Evolutionary conservation across 2,329 filamentous ascomycete species (phyloP).

Genomic region (Lachnum nothofagi): DNA sequence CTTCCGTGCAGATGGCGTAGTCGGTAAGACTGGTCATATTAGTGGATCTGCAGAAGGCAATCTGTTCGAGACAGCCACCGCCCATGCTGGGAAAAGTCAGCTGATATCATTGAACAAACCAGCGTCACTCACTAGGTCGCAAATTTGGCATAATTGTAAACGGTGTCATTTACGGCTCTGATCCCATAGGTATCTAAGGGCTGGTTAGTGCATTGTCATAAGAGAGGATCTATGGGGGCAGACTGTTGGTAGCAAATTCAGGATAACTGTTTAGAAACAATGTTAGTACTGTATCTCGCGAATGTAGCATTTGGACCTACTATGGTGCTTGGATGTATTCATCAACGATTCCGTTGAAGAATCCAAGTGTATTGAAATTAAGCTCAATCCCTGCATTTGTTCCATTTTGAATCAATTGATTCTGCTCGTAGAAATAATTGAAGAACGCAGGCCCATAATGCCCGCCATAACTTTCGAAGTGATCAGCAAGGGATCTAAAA

Average conservation of each 20-base stretch:
- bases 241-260: conserved; percentile 41
- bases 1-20: conserved; percentile 44
- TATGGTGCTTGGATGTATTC: conserved; percentile 47
- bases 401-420: conserved; percentile 48
- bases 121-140: conserved; percentile 28
- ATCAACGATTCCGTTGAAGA: conserved; percentile 66
- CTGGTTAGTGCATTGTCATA: not conserved
- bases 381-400: conserved; percentile 49
- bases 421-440: conserved; percentile 54
- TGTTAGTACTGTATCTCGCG: not conserved
- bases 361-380: conserved; percentile 56
- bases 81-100: conserved; percentile 33
- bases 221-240: not conserved
- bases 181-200: conserved; percentile 38
- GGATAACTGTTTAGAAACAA: conserved; percentile 20
- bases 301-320: conserved; percentile 10
- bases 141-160: conserved; percentile 53
- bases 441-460: conserved; percentile 62
- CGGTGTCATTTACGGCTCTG: conserved; percentile 28
- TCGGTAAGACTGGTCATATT: conserved; percentile 38
- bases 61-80: conserved; percentile 36
- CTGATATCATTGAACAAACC: not conserved
- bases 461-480: conserved; percentile 53
- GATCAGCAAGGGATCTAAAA: not conserved
- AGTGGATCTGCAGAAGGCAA: conserved; percentile 42